Evolutionary conservation across 805 yeast genomes (phyloP), one percentile per base, ranked within the genome.

Genomic region (Yamadazyma sp.): DNA sequence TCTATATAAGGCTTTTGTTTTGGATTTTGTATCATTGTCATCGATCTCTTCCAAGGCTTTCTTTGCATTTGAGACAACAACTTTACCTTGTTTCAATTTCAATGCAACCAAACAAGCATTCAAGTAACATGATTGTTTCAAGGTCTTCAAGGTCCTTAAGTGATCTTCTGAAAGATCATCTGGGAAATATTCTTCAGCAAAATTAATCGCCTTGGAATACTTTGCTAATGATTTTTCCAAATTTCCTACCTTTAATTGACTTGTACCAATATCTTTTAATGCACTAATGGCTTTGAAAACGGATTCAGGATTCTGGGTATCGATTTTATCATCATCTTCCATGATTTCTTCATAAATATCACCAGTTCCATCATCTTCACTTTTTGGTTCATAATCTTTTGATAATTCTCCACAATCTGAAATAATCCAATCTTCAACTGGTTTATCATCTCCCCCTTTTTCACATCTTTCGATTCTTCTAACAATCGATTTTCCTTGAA

Each of bases 1-100:
- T 57, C 98, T 80, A 67, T 80, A 89, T 28, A 76, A 64, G 0
- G 96, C 97, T 66, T 89, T 89, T 12, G 95, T 86, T 55, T 74
- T 75, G 15, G 87, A 78, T 26, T 75, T 82, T 36, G 75, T 82
- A 36, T 76, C 85, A 4, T 79, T 63, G 2, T 58, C 60, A 23
- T 76, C 82, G 17, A 71, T 73, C 35, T 75, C 82, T 34, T 75
- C 82, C 24, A 86, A 62, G 1, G 86, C 96, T 19, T 76, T 76
- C 1, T 78, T 66, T 3, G 95, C 73, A 4, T 83, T 78, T 17
- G 65, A 60, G 31, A 85, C 58, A 0, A 80, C 78, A 22, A 69
- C 75, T 39, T 64, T 65, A 36, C 75, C 74, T 31, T 78, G 65
- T 30, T 72, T 70, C 44, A 76, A 53, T 58, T 86, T 87, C 52